phyloP scores from a whole-genome alignment of 805 yeast genomes.

The Diddensiella caesifluorescens region DNA sequence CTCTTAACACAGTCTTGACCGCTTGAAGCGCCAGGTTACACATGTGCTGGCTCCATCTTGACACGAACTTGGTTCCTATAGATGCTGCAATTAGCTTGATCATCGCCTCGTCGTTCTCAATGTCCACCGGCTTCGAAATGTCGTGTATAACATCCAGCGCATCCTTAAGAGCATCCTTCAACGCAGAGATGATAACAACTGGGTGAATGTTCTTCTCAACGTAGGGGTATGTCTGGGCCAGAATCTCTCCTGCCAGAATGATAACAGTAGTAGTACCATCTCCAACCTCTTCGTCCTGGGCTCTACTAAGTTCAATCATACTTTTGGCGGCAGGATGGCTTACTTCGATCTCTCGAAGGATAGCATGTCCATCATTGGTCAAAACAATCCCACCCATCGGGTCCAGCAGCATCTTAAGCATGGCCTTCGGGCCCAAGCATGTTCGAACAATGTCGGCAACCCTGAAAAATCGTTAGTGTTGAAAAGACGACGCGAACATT shows the following conservation, averaged over 20 bases:
- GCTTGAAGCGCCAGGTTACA: constrained; percentile 83
- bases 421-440: constrained; percentile 97
- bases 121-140: constrained; percentile 80
- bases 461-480: constrained; percentile 12
- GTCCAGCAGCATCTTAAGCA: constrained; percentile 95
- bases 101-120: constrained; percentile 81
- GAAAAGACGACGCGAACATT: background rate
- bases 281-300: constrained; percentile 98
- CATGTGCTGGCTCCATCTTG: constrained; percentile 88
- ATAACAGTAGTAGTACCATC: constrained; percentile 98
- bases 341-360: constrained; percentile 88
- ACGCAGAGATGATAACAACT: constrained; percentile 89
- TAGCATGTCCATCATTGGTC: constrained; percentile 98
- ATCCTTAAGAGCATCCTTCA: constrained; percentile 84
- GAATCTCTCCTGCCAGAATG: constrained; percentile 92
- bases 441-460: constrained; percentile 97
- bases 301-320: constrained; percentile 93
- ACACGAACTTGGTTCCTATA: constrained; percentile 92
- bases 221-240: constrained; percentile 92
- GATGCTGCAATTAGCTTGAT: constrained; percentile 79
- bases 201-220: constrained; percentile 93
- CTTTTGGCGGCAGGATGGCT: constrained; percentile 88
- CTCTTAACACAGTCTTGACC: constrained; percentile 65
- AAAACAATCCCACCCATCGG: constrained; percentile 92
- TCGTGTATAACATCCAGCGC: constrained; percentile 82